Conservation (phyloP, 345 rosid genomes). For the Bruguiera gymnorhiza region DNA sequence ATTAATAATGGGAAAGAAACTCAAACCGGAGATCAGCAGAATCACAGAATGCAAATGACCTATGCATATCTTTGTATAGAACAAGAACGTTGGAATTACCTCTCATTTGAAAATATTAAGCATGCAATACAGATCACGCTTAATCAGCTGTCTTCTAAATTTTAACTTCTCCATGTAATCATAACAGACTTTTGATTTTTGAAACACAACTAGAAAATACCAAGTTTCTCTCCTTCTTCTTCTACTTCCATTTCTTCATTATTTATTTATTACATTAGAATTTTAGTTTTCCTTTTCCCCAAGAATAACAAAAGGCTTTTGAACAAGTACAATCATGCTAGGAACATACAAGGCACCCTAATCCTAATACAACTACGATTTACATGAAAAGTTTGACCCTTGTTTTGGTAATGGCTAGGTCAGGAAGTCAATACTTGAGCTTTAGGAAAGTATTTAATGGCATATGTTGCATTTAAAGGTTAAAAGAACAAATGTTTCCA, state of each 20-base stretch:
- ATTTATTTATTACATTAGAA: too few species aligned
- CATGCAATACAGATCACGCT: neutral
- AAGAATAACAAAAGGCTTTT: neutral
- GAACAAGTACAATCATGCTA: neutral
- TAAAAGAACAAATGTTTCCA: neutral
- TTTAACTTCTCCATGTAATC: neutral
- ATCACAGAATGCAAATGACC: neutral
- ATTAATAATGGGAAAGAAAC: neutral
- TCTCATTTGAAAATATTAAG: too few species aligned
- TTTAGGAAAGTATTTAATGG: too few species aligned
- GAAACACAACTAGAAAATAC: too few species aligned
- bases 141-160: neutral
- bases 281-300: neutral
- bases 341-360: too few species aligned
- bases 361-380: neutral
- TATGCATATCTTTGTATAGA: neutral
- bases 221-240: too few species aligned
- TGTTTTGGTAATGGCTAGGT: neutral
- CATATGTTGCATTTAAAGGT: too few species aligned
- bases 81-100: neutral
- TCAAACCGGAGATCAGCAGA: neutral
- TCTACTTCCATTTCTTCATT: too few species aligned
- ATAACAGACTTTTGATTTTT: too few species aligned
- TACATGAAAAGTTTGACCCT: neutral
- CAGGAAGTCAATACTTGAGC: too few species aligned